These are phyloP conservation scores for Sclerotinia glacialis DNA, from an alignment of 2,329 filamentous ascomycete species.

Conservation along the genomic window DNA sequence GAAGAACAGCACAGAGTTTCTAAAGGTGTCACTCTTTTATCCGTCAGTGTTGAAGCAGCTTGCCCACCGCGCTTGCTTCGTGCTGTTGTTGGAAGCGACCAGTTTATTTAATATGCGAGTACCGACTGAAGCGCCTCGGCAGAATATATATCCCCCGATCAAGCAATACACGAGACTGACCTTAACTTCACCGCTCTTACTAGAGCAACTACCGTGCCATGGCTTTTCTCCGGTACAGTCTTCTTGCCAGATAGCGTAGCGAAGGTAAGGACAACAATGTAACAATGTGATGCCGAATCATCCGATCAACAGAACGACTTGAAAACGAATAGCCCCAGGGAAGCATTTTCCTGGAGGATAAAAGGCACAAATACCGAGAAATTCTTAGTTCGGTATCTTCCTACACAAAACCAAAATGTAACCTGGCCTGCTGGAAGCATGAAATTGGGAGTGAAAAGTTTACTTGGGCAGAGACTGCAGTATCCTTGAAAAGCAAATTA, in stretches of 20 bases:
- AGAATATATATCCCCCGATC: neutral
- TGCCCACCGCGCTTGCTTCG: neutral
- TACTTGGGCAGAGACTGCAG: neutral
- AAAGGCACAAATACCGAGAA: neutral
- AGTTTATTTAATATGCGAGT: neutral
- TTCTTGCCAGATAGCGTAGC: neutral
- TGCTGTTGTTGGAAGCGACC: neutral
- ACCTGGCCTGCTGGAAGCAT: neutral
- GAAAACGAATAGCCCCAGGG: neutral
- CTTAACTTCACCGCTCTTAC: conserved; percentile 9
- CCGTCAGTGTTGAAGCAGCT: neutral
- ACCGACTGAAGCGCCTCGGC: neutral
- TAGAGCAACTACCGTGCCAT: neutral
- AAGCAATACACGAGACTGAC: neutral
- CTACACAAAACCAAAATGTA: neutral
- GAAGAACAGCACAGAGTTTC: conserved; percentile 1
- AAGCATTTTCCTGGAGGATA: neutral
- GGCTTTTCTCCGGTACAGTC: conserved; percentile 3
- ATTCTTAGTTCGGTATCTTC: neutral
- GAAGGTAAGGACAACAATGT: neutral
- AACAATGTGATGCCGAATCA: neutral
- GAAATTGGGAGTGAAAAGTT: neutral
- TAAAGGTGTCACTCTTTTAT: neutral
- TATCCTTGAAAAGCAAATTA: neutral
- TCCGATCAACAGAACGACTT: neutral